phyloP scores from a whole-genome alignment of 768 basidiomycete species.

The Amylocystis lapponica region DNA sequence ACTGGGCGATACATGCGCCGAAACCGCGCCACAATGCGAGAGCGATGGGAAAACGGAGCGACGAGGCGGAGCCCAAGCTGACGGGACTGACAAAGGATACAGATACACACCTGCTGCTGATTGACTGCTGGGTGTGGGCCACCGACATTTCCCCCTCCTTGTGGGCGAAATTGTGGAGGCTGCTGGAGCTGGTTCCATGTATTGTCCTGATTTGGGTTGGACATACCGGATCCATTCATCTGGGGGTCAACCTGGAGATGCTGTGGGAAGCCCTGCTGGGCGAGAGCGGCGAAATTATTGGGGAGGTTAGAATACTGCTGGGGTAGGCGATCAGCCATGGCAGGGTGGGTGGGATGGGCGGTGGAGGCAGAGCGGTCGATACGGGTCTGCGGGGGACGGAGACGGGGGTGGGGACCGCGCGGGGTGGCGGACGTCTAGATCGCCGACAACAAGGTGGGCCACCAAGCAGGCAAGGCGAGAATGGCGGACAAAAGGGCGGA shows the following conservation, averaged over 20 bases:
- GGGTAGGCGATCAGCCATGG: slow-evolving; percentile 56
- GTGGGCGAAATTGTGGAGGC: slow-evolving; percentile 11
- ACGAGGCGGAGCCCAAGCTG: not conserved
- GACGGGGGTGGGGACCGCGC: slow-evolving; percentile 19
- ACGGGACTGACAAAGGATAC: too few species aligned
- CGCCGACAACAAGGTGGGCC: too few species aligned
- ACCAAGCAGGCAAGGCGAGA: slow-evolving; percentile 15
- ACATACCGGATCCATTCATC: too few species aligned
- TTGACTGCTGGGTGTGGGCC: too few species aligned
- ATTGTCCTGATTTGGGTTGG: slow-evolving; percentile 46
- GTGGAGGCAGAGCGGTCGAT: slow-evolving; percentile 2
- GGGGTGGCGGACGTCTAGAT: too few species aligned
- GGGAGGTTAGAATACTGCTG: slow-evolving; percentile 49
- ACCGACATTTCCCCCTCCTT: too few species aligned
- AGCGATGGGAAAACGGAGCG: not conserved
- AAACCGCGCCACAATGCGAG: not conserved
- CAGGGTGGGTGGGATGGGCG: slow-evolving; percentile 9
- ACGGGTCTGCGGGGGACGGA: not conserved
- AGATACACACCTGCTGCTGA: too few species aligned
- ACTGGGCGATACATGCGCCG: not conserved
- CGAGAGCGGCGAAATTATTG: slow-evolving; percentile 40
- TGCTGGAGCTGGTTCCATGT: slow-evolving; percentile 57
- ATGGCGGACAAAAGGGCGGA: slow-evolving; percentile 9
- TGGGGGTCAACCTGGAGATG: slow-evolving; percentile 37
- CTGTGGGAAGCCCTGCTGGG: slow-evolving; percentile 40